Evolutionary conservation across 1,139 yeast genomes (phyloP), one percentile per base, ranked within the genome.

Genomic region (Sugiyamaella pinicola): DNA sequence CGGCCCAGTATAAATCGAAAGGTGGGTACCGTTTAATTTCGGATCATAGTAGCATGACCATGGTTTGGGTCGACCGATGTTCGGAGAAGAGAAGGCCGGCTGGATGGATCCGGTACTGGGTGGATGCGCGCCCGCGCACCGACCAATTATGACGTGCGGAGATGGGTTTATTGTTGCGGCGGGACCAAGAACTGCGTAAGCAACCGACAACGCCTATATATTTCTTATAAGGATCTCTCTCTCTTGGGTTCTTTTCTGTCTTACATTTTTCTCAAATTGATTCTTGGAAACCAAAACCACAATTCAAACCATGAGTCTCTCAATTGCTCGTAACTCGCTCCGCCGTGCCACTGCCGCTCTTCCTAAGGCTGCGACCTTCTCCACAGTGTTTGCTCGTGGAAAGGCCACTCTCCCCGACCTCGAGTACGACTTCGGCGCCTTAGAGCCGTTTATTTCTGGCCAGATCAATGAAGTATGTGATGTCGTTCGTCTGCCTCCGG

Each of bases 361-460:
- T 34, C 44, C 52, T 31, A 31, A 43, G 13, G 38, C 45, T 6
- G 49, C 47, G 18, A 43, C 41, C 39, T 47, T 33, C 15, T 31
- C 50, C 21, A 21, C 55, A 28, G 47, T 49, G 13, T 42, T 45
- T 22, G 39, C 39, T 13, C 55, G 52, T n/a, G 46, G 47, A 40
- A 63, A 62, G 58, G 66, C 59, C 22, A 60, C 61, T 34, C 57
- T 91, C 65, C 97, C 97, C 54, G 90, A 86, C 62, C 80, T 91
- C 67, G 89, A 85, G 70, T 91, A 86, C 81, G 95, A 85, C 68
- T 90, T 83, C 65, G 87, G 82, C 61, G 96, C 93, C 21, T 79
- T 91, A 58, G 98, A 91, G 75, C 98, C 98, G 55, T 81, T 75
- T 74, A 89, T 91, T 64, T 84, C 96, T 42, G 96, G 90, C 50